Evolutionary conservation across 208 protist species (phyloP).

Genomic region (Endotrypanum monterogeii): DNA sequence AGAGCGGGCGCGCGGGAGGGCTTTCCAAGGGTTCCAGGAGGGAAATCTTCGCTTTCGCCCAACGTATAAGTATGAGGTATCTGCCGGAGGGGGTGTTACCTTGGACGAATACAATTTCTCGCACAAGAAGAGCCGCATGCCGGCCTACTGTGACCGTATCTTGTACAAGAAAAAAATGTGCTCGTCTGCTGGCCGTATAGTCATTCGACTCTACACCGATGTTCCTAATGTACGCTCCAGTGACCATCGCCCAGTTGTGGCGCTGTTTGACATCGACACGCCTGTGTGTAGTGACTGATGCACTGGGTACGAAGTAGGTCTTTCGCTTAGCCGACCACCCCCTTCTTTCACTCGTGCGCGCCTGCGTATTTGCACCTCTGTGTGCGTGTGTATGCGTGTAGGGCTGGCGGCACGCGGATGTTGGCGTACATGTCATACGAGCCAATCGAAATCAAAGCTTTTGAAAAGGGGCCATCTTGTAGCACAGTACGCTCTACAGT

Average conservation of each 20-base stretch:
- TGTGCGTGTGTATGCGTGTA: no score
- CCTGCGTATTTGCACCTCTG: no score
- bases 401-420: no score
- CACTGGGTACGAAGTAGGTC: background rate
- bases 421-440: no score
- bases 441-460: no score
- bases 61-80: slow-evolving; percentile 94
- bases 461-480: no score
- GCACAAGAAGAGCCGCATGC: slow-evolving; percentile 71
- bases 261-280: slow-evolving; percentile 76
- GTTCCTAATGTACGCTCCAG: slow-evolving; percentile 78
- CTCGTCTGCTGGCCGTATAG: slow-evolving; percentile 39
- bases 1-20: slow-evolving; percentile 71
- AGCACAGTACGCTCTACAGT: no score
- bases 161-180: slow-evolving; percentile 62
- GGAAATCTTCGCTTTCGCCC: slow-evolving; percentile 87
- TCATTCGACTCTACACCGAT: slow-evolving; percentile 79
- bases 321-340: background rate
- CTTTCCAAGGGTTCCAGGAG: slow-evolving; percentile 90
- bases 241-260: slow-evolving; percentile 87
- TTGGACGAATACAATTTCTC: slow-evolving; percentile 67
- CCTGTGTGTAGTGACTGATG: slow-evolving; percentile 16
- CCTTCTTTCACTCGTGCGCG: no score
- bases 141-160: slow-evolving; percentile 88
- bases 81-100: slow-evolving; percentile 22